These are phyloP conservation scores for Lunularia cruciata DNA, from an alignment of 225 moss, liverwort and hornwort species.

Conservation along the genomic window DNA sequence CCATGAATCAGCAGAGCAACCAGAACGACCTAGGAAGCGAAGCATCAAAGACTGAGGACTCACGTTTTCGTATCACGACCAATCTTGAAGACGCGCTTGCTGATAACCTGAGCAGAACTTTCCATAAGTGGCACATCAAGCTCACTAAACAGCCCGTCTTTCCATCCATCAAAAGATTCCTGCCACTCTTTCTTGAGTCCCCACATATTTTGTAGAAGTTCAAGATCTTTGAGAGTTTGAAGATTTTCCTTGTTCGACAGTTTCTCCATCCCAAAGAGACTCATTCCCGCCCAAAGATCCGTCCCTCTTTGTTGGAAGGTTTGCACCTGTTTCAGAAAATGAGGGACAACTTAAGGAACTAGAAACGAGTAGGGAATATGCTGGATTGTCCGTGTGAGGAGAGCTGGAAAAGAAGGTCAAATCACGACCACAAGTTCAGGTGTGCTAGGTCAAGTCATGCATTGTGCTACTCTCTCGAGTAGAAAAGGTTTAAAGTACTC, in stretches of 20 bases:
- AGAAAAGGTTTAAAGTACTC: no score
- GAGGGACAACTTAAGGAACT: no score
- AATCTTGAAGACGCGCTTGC: slow-evolving; percentile 76
- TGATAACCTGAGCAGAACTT: slow-evolving; percentile 60
- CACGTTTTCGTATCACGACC: slow-evolving; percentile 75
- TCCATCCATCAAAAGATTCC: slow-evolving; percentile 75
- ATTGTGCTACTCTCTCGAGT: no score
- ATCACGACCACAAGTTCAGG: no score
- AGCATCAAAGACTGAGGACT: slow-evolving; percentile 10
- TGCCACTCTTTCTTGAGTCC: slow-evolving; percentile 78
- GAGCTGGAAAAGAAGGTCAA: no score
- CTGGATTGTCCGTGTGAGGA: no score
- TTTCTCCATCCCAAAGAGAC: slow-evolving; percentile 80
- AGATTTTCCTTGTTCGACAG: slow-evolving; percentile 75
- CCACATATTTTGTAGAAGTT: slow-evolving; percentile 71
- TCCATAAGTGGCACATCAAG: slow-evolving; percentile 78
- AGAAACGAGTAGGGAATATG: no score
- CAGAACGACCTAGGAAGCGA: neutral
- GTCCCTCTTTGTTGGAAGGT: slow-evolving; percentile 53
- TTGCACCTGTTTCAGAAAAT: slow-evolving; percentile 71
- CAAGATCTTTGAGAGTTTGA: slow-evolving; percentile 73
- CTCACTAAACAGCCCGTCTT: slow-evolving; percentile 76
- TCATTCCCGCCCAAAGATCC: slow-evolving; percentile 83
- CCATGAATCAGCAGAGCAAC: no score
- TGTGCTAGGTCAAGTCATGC: no score